A percentile compares a stretch with the other conserved stretches of the same genome.
Conservation (phyloP, 176 grass and related monocot species). For the Zoysia japonica region DNA sequence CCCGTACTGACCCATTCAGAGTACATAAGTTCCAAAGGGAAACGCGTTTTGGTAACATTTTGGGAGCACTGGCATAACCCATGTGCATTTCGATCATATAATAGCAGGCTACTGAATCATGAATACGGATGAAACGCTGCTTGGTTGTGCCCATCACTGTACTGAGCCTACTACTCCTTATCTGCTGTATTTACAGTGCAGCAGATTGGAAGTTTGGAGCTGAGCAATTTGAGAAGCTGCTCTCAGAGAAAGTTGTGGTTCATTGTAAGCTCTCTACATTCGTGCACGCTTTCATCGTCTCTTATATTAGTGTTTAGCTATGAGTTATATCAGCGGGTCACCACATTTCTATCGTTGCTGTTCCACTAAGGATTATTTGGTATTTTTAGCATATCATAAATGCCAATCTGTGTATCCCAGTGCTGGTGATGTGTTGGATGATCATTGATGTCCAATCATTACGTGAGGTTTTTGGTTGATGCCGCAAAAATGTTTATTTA, state of each 20-base stretch:
- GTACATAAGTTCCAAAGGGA: not conserved
- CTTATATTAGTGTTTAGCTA: not conserved
- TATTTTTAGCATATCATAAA: constrained; percentile 12
- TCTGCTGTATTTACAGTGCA: constrained; percentile 52
- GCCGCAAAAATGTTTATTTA: not conserved
- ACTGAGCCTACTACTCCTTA: constrained; percentile 29
- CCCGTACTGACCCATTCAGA: not conserved
- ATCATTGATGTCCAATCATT: constrained; percentile 1
- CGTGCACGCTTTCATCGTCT: not conserved
- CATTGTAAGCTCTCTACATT: constrained; percentile 67
- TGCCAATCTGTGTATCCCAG: too few relatives aligned
- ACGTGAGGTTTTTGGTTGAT: not conserved
- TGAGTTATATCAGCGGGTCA: not conserved
- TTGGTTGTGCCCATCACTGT: not conserved
- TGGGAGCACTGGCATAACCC: not conserved
- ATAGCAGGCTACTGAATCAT: too few relatives aligned
- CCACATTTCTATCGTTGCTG: not conserved
- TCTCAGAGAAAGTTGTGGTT: constrained; percentile 77
- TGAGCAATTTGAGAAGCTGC: constrained; percentile 62
- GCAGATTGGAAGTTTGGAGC: constrained; percentile 83
- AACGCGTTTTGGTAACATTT: not conserved
- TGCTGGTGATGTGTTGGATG: not conserved
- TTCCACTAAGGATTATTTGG: not conserved
- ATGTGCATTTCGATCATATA: not conserved
- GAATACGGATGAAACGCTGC: not conserved